Evolutionary conservation across 2,329 filamentous ascomycete species (phyloP), one percentile per base, ranked within the genome.

Genomic region (Chaetomium strumarium): DNA sequence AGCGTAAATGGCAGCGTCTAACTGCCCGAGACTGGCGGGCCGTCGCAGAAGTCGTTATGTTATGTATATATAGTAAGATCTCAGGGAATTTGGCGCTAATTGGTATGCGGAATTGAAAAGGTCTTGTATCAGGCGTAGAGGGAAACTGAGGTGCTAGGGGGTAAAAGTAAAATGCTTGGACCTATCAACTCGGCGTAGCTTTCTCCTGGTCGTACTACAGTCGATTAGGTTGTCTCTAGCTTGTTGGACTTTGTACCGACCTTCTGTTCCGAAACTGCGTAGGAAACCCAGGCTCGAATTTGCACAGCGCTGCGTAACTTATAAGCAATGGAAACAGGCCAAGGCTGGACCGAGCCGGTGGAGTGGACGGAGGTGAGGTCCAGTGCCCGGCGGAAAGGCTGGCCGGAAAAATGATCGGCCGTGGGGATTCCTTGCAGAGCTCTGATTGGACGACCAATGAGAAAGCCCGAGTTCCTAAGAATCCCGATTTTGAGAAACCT

Each of bases 401-500:
- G 33, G 41, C 44, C 59, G 60, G 58, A 62, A 56, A 59, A 62
- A 59, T 51, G 43, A 58, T 58, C 31, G 46, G 45, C 60, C 60
- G 57, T 40, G 38, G n/a, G 46, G 31, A 11, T 34, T 36, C 44
- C 41, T 24, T 20, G 44, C 51, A 44, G 53, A 53, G 43, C 42
- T 58, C 46, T 54, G 53, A 55, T 55, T 55, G 56, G 51, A 43
- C 38, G 43, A 44, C 58, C 60, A 62, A 62, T 62, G 57, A 59
- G 55, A 56, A 24, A 17, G 53, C 53, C 50, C 50, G 55, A 55
- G 60, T 63, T 63, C 61, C 61, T 63, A 63, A 63, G 61, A 63
- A 59, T 61, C 59, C 61, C 61, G 61, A 63, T 59, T 59, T 61
- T 62, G 58, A 63, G 58, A 63, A 62, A 59, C 60, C 60, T 62